These are phyloP conservation scores for Vararia minispora DNA, from an alignment of 768 basidiomycete genomes.

Conservation along the genomic window DNA sequence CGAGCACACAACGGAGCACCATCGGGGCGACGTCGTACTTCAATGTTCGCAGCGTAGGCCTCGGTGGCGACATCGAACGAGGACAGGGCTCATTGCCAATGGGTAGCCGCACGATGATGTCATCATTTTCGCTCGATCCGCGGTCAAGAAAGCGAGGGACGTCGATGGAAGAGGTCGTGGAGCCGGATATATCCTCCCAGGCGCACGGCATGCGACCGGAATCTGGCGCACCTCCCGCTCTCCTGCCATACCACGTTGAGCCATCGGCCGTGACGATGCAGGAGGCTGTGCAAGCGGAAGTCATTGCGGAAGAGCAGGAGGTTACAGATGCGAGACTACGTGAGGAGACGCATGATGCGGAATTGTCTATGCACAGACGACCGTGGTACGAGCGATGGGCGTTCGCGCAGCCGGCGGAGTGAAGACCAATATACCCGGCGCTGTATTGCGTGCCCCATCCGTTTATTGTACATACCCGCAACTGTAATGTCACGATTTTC, in stretches of 20 bases:
- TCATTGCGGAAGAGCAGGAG: slow-evolving; percentile 57
- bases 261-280: slow-evolving; percentile 25
- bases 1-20: slow-evolving; percentile 18
- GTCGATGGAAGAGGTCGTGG: too few species aligned
- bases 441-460: too few species aligned
- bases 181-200: too few species aligned
- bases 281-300: slow-evolving; percentile 56
- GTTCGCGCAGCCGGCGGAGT: slow-evolving; percentile 29
- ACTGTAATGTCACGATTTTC: too few species aligned
- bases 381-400: slow-evolving; percentile 62
- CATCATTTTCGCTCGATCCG: too few species aligned
- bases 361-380: slow-evolving; percentile 27
- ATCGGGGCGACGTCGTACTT: neutral
- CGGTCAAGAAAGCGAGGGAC: too few species aligned
- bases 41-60: too few species aligned
- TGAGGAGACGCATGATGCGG: slow-evolving; percentile 42
- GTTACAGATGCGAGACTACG: slow-evolving; percentile 41
- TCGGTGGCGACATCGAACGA: too few species aligned
- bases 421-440: neutral
- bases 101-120: too few species aligned
- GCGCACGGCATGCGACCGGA: too few species aligned
- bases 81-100: too few species aligned
- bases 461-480: too few species aligned
- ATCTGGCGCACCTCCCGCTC: neutral
- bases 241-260: neutral